phyloP scores from a whole-genome alignment of 1,139 yeast genomes.

The Kurtzmaniella natalensis region DNA sequence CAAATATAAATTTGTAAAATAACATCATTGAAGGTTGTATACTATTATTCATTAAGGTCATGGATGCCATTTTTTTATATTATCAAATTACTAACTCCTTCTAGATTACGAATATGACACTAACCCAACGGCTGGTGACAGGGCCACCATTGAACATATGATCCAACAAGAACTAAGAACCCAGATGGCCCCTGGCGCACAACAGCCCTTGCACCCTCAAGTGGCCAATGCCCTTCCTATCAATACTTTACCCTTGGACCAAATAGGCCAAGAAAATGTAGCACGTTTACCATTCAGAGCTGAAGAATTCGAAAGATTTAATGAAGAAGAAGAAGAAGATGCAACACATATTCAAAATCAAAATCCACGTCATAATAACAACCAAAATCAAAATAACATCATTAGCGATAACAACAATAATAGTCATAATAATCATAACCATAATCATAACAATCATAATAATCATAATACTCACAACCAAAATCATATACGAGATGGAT shows the following conservation, averaged over 20 bases:
- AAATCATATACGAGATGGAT: no score
- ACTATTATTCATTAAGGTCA: no score
- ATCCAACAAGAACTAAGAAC: slow-evolving; percentile 23
- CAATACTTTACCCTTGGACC: not conserved
- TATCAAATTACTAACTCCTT: not conserved
- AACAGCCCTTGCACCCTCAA: slow-evolving; percentile 30
- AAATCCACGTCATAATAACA: no score
- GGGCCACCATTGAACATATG: slow-evolving; percentile 31
- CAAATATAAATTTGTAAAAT: no score
- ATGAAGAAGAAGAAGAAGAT: slow-evolving; percentile 21
- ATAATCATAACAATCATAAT: no score
- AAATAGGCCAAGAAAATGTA: not conserved
- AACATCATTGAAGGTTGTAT: no score
- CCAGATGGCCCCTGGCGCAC: slow-evolving; percentile 2
- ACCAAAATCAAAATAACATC: no score
- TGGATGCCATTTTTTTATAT: not conserved
- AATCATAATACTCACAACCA: no score
- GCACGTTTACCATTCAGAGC: slow-evolving; percentile 8
- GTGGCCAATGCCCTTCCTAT: slow-evolving; percentile 22
- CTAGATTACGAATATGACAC: slow-evolving; percentile 3
- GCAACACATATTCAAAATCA: slow-evolving; percentile 15
- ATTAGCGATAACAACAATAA: no score
- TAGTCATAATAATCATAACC: no score
- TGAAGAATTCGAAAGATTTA: slow-evolving; percentile 29
- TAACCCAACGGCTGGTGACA: slow-evolving; percentile 23